A percentile compares a stretch with the other conserved stretches of the same genome.
Evolutionary conservation across 2,329 filamentous ascomycete species (phyloP).

Genomic region (Paraphaeosphaeria minitans): DNA sequence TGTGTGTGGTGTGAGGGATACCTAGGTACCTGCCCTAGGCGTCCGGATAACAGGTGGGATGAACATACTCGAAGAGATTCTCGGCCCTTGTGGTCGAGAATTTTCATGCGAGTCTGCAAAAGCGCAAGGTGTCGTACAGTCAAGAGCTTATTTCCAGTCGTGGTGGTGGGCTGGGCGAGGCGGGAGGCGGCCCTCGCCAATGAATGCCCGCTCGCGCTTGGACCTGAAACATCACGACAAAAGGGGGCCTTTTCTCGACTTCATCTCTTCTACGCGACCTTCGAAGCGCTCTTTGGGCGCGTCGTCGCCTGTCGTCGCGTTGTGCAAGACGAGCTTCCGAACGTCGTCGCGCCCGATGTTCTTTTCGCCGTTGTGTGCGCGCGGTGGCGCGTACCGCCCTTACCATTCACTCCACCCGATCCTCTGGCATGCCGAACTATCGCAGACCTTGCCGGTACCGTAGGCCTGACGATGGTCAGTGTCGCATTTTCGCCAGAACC

Average conservation of each 20-base stretch:
- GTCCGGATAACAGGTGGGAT: neutral
- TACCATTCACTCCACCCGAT: slow-evolving; percentile 2
- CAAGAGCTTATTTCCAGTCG: slow-evolving; percentile 30
- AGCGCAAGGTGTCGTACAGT: neutral
- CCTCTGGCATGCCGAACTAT: neutral
- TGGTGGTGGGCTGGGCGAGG: slow-evolving; percentile 14
- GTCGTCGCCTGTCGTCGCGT: slow-evolving; percentile 41
- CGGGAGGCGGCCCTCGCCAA: slow-evolving; percentile 12
- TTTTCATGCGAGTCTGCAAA: neutral
- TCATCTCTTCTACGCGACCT: slow-evolving; percentile 26
- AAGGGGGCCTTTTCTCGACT: slow-evolving; percentile 22
- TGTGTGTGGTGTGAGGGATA: neutral
- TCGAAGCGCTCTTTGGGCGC: slow-evolving; percentile 37
- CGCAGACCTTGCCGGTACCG: too few species aligned
- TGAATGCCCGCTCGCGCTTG: slow-evolving; percentile 16
- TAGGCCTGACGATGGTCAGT: slow-evolving; percentile 4
- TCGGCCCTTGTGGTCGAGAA: neutral
- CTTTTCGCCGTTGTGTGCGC: slow-evolving; percentile 19
- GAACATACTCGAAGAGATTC: neutral
- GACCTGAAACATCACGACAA: slow-evolving; percentile 24
- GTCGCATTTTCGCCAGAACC: slow-evolving; percentile 4
- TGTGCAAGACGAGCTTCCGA: slow-evolving; percentile 24
- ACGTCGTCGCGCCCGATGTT: slow-evolving; percentile 23
- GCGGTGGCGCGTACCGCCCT: slow-evolving; percentile 23
- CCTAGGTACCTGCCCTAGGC: too few species aligned